phyloP scores from a whole-genome alignment of 768 basidiomycete genomes.

The Myochromella boudieri region DNA sequence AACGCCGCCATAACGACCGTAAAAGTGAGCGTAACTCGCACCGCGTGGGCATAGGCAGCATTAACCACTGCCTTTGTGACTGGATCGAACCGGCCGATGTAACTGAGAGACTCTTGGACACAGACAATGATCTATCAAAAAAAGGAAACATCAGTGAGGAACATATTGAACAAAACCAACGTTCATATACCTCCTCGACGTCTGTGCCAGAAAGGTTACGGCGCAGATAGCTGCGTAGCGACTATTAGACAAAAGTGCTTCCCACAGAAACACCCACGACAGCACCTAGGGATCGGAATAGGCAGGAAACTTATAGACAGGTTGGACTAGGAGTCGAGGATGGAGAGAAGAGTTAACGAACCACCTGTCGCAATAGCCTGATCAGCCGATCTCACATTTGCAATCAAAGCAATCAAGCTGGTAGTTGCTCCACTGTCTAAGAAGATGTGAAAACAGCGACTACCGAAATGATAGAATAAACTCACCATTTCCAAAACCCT shows the following conservation, averaged over 20 bases:
- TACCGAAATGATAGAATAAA: neutral
- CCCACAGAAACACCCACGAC: conserved; percentile 58
- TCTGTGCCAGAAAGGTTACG: conserved; percentile 41
- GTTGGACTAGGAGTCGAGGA: neutral
- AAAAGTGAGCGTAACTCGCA: conserved; percentile 50
- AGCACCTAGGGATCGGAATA: conserved; percentile 63
- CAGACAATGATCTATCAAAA: conserved; percentile 41
- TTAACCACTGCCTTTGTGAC: conserved; percentile 34
- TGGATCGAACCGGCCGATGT: conserved; percentile 44
- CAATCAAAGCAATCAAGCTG: conserved; percentile 58
- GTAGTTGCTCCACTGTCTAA: conserved; percentile 54
- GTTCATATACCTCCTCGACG: conserved; percentile 50
- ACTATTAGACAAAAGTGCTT: conserved; percentile 53
- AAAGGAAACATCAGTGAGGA: neutral
- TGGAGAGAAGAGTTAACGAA: conserved; percentile 19
- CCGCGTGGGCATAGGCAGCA: conserved; percentile 42
- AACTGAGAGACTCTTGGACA: conserved; percentile 49
- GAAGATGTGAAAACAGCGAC: neutral
- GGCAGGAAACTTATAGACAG: conserved; percentile 60
- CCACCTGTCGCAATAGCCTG: conserved; percentile 69
- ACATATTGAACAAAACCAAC: neutral
- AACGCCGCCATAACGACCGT: conserved; percentile 38
- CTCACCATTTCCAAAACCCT: conserved; percentile 46
- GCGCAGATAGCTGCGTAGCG: conserved; percentile 43
- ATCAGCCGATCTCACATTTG: conserved; percentile 59